Base-by-base conservation (phyloP, 345 rosid species). In the Trapa bicornis region DNA sequence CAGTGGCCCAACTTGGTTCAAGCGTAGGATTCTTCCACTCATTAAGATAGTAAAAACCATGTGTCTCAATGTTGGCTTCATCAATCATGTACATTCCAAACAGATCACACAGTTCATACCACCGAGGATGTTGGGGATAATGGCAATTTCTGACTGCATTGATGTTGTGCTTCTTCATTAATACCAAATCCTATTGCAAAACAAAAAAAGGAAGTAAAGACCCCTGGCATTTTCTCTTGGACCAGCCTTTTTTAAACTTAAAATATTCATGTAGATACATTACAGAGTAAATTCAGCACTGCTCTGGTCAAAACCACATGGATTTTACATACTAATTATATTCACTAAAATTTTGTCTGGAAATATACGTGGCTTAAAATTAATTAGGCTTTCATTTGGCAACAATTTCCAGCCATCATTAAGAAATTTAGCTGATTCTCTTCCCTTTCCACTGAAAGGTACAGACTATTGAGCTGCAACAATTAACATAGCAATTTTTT, bases 11-110 rank as follows among this genome's bases (percentile, higher is more conserved):
- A 77, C 87, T 86, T 50, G 81, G 83, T 73, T 94, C 99, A 65
- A 75, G 65, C 37, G 97, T 76, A 73, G 97, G 99, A 82, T 88
- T 97, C 85, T 88, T 94, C 77, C 89, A 81, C 83, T 87, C 95
- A 71, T 77, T 75, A 68, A 79, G 85, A 64, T 76, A 79, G 85
- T 77, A 69, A 76, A 94, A 94, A 67, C 97, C 99, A 75, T 94
- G 99, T 69, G 99, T 94, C 87, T 94, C 99, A 63, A 94, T 87
- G 80, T 94, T 94, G 74, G 99, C 97, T 80, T 94, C 99, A 79
- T 94, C 99, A 66, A 91, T 85, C 97, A 94, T 91, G 83, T 94
- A 94, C 89, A 94, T 76, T 70, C 99, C 97, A 69, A 94, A 89
- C 76, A 91, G 80, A 82, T 94, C 91, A 68, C 99, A 94, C 74